These are phyloP conservation scores for Auriscalpium vulgare DNA, from an alignment of 768 basidiomycete genomes.

Conservation along the genomic window DNA sequence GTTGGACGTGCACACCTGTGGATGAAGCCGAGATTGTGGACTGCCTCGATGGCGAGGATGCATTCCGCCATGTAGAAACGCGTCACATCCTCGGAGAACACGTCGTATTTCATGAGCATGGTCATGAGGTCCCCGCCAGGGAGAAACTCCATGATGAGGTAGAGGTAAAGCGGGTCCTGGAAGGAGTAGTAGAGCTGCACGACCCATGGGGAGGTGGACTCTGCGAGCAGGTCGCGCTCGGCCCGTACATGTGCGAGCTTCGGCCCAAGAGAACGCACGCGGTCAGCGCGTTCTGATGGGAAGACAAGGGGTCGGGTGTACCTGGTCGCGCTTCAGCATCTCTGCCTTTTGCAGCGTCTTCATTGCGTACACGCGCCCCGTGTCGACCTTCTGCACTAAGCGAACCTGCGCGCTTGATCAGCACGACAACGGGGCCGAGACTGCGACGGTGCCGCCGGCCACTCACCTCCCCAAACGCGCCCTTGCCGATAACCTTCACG, in stretches of 20 bases:
- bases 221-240: constrained; percentile 92
- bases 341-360: constrained; percentile 95
- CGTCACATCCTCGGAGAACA: constrained; percentile 98
- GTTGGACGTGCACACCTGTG: constrained; percentile 59
- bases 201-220: constrained; percentile 93
- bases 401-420: constrained; percentile 48
- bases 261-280: neutral
- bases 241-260: constrained; percentile 97
- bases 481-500: constrained; percentile 99
- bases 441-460: too few relatives aligned
- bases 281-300: neutral
- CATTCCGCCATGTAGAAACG: constrained; percentile 98
- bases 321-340: constrained; percentile 99
- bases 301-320: constrained; percentile 23
- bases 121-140: constrained; percentile 99
- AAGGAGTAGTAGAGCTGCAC: constrained; percentile 97
- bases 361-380: constrained; percentile 98
- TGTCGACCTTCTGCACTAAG: constrained; percentile 92
- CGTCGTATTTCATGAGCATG: constrained; percentile 99
- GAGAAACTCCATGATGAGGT: constrained; percentile 98
- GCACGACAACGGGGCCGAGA: too few relatives aligned
- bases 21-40: constrained; percentile 95
- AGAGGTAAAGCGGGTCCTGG: constrained; percentile 87
- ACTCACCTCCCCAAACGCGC: constrained; percentile 92
- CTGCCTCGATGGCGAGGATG: constrained; percentile 93